A percentile compares a stretch with the other conserved stretches of the same genome.
Evolutionary conservation across 805 yeast species (phyloP).

Genomic region (Ogataea dorogensis): DNA sequence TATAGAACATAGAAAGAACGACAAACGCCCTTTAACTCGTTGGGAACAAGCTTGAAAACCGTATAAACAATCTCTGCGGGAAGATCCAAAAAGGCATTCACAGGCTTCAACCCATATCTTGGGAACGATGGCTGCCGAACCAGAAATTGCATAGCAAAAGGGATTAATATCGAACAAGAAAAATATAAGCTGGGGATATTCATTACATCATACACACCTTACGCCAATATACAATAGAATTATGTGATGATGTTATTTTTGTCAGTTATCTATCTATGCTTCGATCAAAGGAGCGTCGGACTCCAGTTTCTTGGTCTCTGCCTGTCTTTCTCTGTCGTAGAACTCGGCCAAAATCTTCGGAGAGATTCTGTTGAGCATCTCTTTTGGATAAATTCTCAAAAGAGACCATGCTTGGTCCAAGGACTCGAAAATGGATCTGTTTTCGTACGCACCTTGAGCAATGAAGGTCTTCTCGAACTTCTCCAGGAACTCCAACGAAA

Average conservation of each 20-base stretch:
- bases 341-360: slow-evolving; percentile 95
- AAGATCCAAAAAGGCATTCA: slow-evolving; percentile 23
- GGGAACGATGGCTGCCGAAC: slow-evolving; percentile 16
- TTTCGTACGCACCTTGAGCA: slow-evolving; percentile 94
- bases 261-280: slow-evolving; percentile 17
- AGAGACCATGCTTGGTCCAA: slow-evolving; percentile 98
- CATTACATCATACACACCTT: slow-evolving; percentile 11
- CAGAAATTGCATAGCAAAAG: slow-evolving; percentile 12
- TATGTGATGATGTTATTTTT: too few species aligned
- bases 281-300: slow-evolving; percentile 28
- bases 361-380: slow-evolving; percentile 95
- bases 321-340: slow-evolving; percentile 81
- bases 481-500: slow-evolving; percentile 95
- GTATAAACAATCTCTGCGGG: slow-evolving; percentile 31
- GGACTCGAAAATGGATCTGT: slow-evolving; percentile 91
- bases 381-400: slow-evolving; percentile 98
- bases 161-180: neutral
- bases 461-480: slow-evolving; percentile 96
- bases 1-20: slow-evolving; percentile 43
- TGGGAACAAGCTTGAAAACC: slow-evolving; percentile 30
- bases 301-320: slow-evolving; percentile 36
- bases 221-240: neutral
- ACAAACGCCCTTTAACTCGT: slow-evolving; percentile 32
- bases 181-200: neutral
- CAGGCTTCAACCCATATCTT: slow-evolving; percentile 12